Evolutionary conservation across 1,284 basidiomycete species (phyloP).

Genomic region (Sanghuangporus sanghuang): DNA sequence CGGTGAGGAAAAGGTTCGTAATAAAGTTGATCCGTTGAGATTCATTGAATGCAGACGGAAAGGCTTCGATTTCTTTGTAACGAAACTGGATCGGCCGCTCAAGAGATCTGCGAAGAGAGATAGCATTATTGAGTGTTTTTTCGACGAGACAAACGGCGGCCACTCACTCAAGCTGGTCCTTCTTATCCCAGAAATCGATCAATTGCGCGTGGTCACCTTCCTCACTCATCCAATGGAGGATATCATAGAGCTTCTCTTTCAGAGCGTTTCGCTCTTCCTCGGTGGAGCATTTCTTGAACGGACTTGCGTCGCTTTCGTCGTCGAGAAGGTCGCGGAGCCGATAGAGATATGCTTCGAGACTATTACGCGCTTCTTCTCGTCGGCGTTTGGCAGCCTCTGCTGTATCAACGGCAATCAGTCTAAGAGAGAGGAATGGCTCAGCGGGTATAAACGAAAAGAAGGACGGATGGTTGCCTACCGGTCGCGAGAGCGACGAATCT

Average conservation of each 20-base stretch:
- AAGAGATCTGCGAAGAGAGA: constrained; percentile 46
- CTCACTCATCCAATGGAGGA: constrained; percentile 81
- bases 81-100: constrained; percentile 83
- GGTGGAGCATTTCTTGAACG: constrained; percentile 79
- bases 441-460: not conserved
- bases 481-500: constrained; percentile 67
- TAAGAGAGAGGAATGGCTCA: constrained; percentile 28
- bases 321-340: constrained; percentile 80
- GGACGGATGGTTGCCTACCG: constrained; percentile 44
- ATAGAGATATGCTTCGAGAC: constrained; percentile 91
- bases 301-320: constrained; percentile 55
- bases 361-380: constrained; percentile 88
- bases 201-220: constrained; percentile 83
- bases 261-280: constrained; percentile 66
- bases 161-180: constrained; percentile 76
- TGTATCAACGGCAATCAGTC: constrained; percentile 73
- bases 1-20: constrained; percentile 74
- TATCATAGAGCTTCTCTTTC: constrained; percentile 58
- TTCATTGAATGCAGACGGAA: constrained; percentile 68
- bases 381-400: constrained; percentile 75
- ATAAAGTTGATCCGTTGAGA: constrained; percentile 80
- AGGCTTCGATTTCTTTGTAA: constrained; percentile 80
- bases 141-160: not conserved
- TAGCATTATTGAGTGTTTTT: not conserved
- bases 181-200: constrained; percentile 66